Base-by-base conservation (phyloP, 2,329 filamentous ascomycete genomes). In the Phialophora expanda region DNA sequence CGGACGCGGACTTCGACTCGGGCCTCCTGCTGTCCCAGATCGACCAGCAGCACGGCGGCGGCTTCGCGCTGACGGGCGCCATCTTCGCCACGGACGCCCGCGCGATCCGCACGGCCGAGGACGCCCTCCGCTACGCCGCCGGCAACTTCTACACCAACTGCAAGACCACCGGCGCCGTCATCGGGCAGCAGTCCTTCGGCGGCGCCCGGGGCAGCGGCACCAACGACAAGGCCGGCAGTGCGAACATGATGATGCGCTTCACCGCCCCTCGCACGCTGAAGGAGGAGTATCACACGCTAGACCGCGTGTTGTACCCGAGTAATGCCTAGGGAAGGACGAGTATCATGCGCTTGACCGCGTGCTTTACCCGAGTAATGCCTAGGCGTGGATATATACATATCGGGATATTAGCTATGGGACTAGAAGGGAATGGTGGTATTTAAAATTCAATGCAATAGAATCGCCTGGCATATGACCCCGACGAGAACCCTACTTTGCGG, bases 61-160 rank as follows among this genome's bases (percentile, higher is more conserved):
- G 90, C 73, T 96, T 96, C 76, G 90, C 87, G 2, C 82, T 94
- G 61, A 94, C 91, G 0, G 91, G 91, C 11, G 85, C 90, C 66
- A 82, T 94, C 64, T 94, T 94, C 76, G 89, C 90, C 6, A 79
- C 83, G 61, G 90, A 93, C 76, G 82, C 90, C 44, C 78, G 83
- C 54, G 88, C 84, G 14, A 80, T 93, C 66, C 84, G 88, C 26
- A 83, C 83, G 62, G 91, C 90, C 0, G 90, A 93, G 77, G 78
- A 83, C 24, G 77, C 76, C 17, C 79, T 87, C 26, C 80, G 83
- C 51, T 83, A 85, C 71, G 77, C 83, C 14, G 84, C 84, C 9
- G 85, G 84, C 55, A 87, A 86, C 77, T 83, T 87, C 57, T 86
- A 86, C 73, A 77, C 85, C 62, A 86, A 86, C 74, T 84, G 82